phyloP scores from a whole-genome alignment of 2,329 filamentous ascomycete genomes.

The Colletotrichum filicis region DNA sequence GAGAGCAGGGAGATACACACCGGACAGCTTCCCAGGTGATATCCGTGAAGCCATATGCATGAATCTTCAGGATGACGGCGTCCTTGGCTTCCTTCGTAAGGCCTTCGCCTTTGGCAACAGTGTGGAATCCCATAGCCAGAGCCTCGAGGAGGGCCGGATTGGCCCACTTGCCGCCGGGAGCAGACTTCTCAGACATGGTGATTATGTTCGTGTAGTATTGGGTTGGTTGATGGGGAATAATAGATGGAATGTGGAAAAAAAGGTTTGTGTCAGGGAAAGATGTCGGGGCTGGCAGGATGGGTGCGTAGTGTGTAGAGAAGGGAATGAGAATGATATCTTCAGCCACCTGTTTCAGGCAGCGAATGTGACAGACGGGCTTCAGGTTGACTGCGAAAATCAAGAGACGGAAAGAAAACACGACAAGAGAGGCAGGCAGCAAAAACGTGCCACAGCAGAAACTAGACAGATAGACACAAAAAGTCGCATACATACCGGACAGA shows the following conservation, averaged over 20 bases:
- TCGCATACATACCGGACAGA: constrained; percentile 52
- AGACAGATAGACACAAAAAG: constrained; percentile 8
- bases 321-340: background rate
- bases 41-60: constrained; percentile 43
- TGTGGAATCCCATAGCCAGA: constrained; percentile 45
- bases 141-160: constrained; percentile 47
- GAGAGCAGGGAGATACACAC: constrained; percentile 43
- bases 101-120: constrained; percentile 39
- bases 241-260: background rate
- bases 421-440: background rate
- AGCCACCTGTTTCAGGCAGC: background rate
- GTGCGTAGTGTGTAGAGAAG: background rate
- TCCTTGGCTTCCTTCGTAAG: constrained; percentile 44
- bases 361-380: no score
- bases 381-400: background rate
- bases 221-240: constrained; percentile 35
- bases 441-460: background rate
- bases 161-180: constrained; percentile 43
- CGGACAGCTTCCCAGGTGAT: constrained; percentile 57
- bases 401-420: background rate
- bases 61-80: constrained; percentile 45
- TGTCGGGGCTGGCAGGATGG: background rate
- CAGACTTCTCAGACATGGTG: constrained; percentile 4
- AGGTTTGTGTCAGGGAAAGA: no score
- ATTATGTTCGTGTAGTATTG: background rate